phyloP scores from a whole-genome alignment of 208 protist genomes.

The Polymyxa betae region DNA sequence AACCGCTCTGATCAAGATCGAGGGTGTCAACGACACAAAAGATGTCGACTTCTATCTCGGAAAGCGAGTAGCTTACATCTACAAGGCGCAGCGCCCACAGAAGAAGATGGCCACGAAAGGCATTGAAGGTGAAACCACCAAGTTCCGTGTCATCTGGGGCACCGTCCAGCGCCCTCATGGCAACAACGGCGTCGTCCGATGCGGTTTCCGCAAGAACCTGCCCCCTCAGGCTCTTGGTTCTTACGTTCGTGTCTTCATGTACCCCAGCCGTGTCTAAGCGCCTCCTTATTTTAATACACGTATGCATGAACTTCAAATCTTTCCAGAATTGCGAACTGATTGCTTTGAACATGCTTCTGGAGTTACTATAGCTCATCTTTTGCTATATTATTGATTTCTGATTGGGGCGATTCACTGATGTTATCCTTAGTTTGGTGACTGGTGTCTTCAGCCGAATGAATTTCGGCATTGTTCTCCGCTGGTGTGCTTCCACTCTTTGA shows the following conservation, averaged over 20 bases:
- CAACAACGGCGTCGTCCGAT: constrained; percentile 88
- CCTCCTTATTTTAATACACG: no score
- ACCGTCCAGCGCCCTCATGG: constrained; percentile 92
- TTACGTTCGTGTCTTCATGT: constrained; percentile 94
- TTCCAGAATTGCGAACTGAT: no score
- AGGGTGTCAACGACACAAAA: constrained; percentile 88
- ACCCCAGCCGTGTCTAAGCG: constrained; percentile 91
- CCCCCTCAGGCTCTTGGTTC: constrained; percentile 91
- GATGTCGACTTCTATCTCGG: constrained; percentile 96
- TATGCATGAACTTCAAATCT: no score
- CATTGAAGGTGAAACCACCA: neutral
- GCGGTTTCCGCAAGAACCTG: constrained; percentile 93
- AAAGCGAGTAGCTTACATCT: constrained; percentile 97
- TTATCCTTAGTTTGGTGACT: no score
- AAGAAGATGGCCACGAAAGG: constrained; percentile 26
- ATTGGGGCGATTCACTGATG: no score
- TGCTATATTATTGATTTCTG: no score
- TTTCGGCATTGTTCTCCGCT: no score
- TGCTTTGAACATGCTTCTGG: no score
- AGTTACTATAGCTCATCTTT: no score
- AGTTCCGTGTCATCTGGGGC: constrained; percentile 94
- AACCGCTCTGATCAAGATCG: constrained; percentile 63
- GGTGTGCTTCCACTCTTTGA: no score
- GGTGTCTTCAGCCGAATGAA: no score
- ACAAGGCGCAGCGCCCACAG: constrained; percentile 89